Evolutionary conservation across 2,329 filamentous ascomycete species (phyloP), one percentile per base, ranked within the genome.

Genomic region (Lasiodiplodia sp.): DNA sequence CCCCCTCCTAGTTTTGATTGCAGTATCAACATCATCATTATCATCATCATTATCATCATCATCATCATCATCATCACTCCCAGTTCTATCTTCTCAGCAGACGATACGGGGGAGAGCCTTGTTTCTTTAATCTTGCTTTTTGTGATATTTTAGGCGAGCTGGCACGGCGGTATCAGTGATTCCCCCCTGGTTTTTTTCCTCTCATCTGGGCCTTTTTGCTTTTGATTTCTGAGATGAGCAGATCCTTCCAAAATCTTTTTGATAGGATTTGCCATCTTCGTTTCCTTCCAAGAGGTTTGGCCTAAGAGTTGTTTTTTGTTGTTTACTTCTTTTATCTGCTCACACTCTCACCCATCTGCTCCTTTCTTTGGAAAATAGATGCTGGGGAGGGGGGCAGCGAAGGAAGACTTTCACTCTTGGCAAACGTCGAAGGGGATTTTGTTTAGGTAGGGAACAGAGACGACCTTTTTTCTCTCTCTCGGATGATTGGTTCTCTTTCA

Each of bases 141-240:
- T 57, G 18, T 16, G 25, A 21, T 21, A 38, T 37, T 38, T 57
- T 18, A 18, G 55, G 55, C 55, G 31, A 57, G 37, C 7, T 44
- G n/a, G 44, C n/a, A 47, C n/a, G 56, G 37, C 12, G 56, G 56
- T 37, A 60, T 60, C 38, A 44, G n/a, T 60, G 56, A 60, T 60
- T 60, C 56, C 56, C 56, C 37, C 31, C 23, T 3, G 38, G 56
- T 31, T 18, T 11, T 31, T 34, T 38, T 23, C 21, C n/a, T n/a
- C 31, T 38, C 12, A 31, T 58, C 16, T 44, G 49, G 51, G 51
- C 5, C 51, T 14, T 16, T 60, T 6, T 25, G 37, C 28, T 14
- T 16, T 16, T 58, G 55, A 23, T 57, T 38, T 56, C 31, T 14
- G 21, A 34, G 34, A 38, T 57, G 37, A 6, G 23, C 23, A n/a